Evolutionary conservation across 1,284 basidiomycete species (phyloP).

Genomic region (Trichosporon inkin): DNA sequence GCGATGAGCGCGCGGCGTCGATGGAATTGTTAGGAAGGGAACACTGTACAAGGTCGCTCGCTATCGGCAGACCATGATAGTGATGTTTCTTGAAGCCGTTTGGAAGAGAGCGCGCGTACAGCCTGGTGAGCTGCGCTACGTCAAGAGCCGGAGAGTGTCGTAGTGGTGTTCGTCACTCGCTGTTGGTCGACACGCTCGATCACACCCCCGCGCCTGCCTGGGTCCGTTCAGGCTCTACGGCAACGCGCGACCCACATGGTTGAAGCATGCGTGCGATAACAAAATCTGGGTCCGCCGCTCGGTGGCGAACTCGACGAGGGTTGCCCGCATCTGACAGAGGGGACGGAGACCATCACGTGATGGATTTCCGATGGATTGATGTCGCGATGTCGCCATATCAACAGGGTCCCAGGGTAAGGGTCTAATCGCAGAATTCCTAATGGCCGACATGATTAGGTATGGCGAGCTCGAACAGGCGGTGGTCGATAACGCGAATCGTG

Average conservation of each 20-base stretch:
- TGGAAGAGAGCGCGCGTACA: neutral
- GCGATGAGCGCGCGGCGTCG: no score
- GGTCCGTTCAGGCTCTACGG: no score
- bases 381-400: constrained; percentile 7
- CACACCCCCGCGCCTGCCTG: no score
- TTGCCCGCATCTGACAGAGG: no score
- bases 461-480: neutral
- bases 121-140: neutral
- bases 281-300: no score
- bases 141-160: no score
- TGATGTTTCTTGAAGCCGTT: no score
- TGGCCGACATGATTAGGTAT: constrained; percentile 1
- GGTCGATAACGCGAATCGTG: neutral
- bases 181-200: no score
- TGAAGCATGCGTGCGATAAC: no score
- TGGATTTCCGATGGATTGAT: neutral
- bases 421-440: constrained; percentile 6
- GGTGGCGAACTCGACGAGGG: no score
- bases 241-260: no score
- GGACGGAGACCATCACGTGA: neutral
- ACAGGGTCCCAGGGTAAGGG: neutral
- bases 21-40: neutral
- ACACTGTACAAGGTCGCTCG: neutral
- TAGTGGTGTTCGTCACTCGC: no score
- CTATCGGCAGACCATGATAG: neutral